phyloP scores from a whole-genome alignment of 2,329 filamentous ascomycete genomes.

The Rutstroemia sp. region DNA sequence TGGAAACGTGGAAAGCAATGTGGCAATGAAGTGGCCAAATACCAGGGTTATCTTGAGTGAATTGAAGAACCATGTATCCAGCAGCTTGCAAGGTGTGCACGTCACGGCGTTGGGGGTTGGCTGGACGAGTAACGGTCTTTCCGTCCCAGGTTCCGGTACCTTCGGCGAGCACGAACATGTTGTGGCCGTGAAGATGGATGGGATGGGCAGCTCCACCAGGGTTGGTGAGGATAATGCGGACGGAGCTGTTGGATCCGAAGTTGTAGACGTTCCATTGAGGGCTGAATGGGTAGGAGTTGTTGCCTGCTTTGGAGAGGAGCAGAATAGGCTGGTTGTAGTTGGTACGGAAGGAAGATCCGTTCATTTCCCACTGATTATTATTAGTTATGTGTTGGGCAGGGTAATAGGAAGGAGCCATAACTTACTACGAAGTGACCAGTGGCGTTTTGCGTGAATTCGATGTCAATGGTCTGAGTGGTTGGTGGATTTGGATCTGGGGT shows the following conservation, averaged over 20 bases:
- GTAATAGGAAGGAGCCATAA: background rate
- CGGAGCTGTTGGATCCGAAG: constrained; percentile 42
- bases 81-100: constrained; percentile 34
- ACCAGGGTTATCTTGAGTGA: constrained; percentile 42
- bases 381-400: background rate
- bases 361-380: constrained; percentile 40
- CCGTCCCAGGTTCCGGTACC: constrained; percentile 28
- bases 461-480: constrained; percentile 17
- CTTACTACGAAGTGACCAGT: constrained; percentile 35
- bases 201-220: constrained; percentile 47
- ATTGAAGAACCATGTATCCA: constrained; percentile 38
- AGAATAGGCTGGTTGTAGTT: constrained; percentile 47
- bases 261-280: constrained; percentile 50
- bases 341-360: constrained; percentile 42
- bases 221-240: constrained; percentile 47
- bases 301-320: constrained; percentile 43
- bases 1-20: constrained; percentile 41
- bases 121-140: constrained; percentile 31
- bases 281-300: constrained; percentile 40
- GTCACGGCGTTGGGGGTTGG: constrained; percentile 45
- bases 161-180: constrained; percentile 58
- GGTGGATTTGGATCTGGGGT: constrained; percentile 15
- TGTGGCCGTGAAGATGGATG: constrained; percentile 63
- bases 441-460: constrained; percentile 41
- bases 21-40: constrained; percentile 45